phyloP scores from a whole-genome alignment of 169 alveolate species.

The Plasmodium vivax region DNA sequence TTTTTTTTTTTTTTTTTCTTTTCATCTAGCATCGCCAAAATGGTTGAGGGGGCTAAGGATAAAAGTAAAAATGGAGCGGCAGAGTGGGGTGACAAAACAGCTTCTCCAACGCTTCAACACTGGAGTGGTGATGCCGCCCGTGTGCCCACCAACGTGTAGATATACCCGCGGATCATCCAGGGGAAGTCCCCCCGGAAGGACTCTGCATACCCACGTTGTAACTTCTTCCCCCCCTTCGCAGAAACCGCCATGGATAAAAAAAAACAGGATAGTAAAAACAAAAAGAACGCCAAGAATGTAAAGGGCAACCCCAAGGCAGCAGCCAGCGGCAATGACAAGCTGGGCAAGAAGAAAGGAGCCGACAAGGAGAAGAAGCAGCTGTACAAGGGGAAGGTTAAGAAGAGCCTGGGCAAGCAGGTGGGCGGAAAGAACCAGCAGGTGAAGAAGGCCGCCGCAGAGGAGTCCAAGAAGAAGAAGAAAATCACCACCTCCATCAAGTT shows the following conservation, averaged over 20 bases:
- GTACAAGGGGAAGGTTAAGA: slow-evolving; percentile 14
- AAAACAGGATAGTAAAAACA: slow-evolving; percentile 1
- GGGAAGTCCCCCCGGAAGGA: background rate
- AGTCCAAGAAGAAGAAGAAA: slow-evolving; percentile 1
- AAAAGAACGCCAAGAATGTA: background rate
- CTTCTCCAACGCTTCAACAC: background rate
- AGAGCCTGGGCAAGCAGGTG: background rate
- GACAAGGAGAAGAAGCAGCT: background rate
- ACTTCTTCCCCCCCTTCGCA: background rate
- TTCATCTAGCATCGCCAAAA: background rate
- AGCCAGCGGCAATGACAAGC: background rate
- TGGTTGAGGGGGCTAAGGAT: slow-evolving; percentile 30
- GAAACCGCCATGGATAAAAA: slow-evolving; percentile 8
- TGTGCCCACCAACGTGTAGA: background rate
- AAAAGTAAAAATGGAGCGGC: slow-evolving; percentile 12
- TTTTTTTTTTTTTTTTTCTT: background rate
- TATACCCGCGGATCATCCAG: background rate
- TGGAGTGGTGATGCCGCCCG: background rate
- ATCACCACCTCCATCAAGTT: slow-evolving; percentile 31
- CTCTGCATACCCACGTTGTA: background rate
- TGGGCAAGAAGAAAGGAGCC: slow-evolving; percentile 1
- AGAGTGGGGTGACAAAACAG: background rate
- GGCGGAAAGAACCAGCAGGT: background rate
- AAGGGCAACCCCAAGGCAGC: background rate
- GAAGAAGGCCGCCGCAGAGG: background rate